Evolutionary conservation across 306 rosid species (phyloP).

Genomic region (Vicia faba): DNA sequence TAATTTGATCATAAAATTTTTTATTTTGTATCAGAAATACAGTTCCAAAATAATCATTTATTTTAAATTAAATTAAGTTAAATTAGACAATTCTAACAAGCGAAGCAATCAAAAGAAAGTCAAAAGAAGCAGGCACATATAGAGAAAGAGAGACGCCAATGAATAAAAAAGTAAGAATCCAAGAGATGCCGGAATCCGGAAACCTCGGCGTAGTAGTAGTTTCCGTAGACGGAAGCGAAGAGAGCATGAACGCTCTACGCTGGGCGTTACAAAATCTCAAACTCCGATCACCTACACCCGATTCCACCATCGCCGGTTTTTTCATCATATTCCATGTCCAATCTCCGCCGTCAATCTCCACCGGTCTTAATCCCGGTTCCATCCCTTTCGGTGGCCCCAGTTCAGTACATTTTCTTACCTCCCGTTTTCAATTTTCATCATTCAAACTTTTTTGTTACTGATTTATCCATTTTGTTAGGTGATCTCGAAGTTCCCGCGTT

Average conservation of each 20-base stretch:
- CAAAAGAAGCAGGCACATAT: no score
- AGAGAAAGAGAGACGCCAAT: no score
- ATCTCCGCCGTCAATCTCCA: conserved; percentile 75
- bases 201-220: conserved; percentile 64
- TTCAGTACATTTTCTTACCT: conserved; percentile 42
- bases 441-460: background rate
- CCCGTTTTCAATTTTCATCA: background rate
- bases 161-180: no score
- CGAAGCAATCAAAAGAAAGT: no score
- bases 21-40: no score
- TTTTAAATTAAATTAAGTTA: no score
- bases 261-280: conserved; percentile 87
- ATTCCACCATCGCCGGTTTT: conserved; percentile 31
- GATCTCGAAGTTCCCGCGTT: conserved; percentile 87
- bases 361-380: conserved; percentile 69
- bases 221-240: conserved; percentile 85
- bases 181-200: conserved; percentile 48
- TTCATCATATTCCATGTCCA: conserved; percentile 76
- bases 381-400: conserved; percentile 93
- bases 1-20: no score
- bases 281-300: conserved; percentile 58
- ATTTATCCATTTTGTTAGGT: conserved; percentile 39
- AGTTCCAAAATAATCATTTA: no score
- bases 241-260: conserved; percentile 75
- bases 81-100: no score